phyloP scores from a whole-genome alignment of 2,329 filamentous ascomycete species.

The Monilinia fructigena region DNA sequence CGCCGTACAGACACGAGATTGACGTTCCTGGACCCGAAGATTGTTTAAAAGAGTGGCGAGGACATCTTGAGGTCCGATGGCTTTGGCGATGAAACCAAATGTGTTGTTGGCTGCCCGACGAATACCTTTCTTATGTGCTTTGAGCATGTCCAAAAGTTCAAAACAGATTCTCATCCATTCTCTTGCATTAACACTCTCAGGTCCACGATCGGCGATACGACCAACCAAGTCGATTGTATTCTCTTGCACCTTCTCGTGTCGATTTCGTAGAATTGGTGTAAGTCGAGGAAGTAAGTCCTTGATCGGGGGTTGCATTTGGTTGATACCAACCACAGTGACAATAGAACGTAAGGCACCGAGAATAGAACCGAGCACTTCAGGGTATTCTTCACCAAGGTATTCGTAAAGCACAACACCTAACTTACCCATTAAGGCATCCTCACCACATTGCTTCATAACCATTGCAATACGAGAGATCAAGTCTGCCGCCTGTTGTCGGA shows the following conservation, averaged over 20 bases:
- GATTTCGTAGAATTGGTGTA: constrained; percentile 96
- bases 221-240: constrained; percentile 98
- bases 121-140: constrained; percentile 99
- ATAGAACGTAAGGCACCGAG: constrained; percentile 92
- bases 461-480: constrained; percentile 95
- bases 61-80: constrained; percentile 96
- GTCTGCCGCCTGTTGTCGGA: constrained; percentile 94
- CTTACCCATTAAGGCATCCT: constrained; percentile 94
- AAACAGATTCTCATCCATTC: constrained; percentile 99
- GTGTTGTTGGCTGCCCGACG: constrained; percentile 98
- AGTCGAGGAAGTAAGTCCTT: constrained; percentile 91
- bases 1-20: constrained; percentile 96
- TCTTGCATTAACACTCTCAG: constrained; percentile 91
- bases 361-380: constrained; percentile 94
- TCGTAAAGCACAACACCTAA: constrained; percentile 94
- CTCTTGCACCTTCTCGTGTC: constrained; percentile 98
- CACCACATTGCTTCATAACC: constrained; percentile 98
- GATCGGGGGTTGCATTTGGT: constrained; percentile 97
- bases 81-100: constrained; percentile 98
- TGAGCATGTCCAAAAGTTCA: constrained; percentile 97
- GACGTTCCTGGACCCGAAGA: constrained; percentile 91
- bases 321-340: constrained; percentile 95
- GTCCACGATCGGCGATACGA: constrained; percentile 94
- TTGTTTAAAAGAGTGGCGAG: constrained; percentile 95
- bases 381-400: constrained; percentile 97